These are phyloP conservation scores for Rhizophora apiculata DNA, from an alignment of 345 rosid species.

Conservation along the genomic window DNA sequence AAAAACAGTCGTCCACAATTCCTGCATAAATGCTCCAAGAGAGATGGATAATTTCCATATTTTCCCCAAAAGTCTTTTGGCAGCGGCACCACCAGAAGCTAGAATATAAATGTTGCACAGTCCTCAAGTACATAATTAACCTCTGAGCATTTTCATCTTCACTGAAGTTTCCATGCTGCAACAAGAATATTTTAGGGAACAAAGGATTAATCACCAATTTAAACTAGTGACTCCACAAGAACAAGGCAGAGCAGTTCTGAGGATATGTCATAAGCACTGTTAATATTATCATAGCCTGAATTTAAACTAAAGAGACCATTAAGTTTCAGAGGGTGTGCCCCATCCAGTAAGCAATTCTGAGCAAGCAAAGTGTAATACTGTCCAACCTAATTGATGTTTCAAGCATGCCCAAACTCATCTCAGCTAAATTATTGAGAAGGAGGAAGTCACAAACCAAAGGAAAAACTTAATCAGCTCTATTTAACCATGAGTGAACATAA, in stretches of 20 bases:
- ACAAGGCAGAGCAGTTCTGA: background rate
- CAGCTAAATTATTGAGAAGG: background rate
- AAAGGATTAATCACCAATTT: background rate
- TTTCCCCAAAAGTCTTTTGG: background rate
- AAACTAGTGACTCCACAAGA: background rate
- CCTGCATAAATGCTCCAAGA: conserved; percentile 25
- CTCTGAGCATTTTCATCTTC: conserved; percentile 17
- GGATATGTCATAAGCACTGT: background rate
- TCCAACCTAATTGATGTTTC: background rate
- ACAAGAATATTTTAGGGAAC: background rate
- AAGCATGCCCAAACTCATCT: background rate
- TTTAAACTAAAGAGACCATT: background rate
- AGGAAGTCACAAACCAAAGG: background rate
- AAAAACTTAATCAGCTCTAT: background rate
- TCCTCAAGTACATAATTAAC: conserved; percentile 3
- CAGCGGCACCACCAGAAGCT: conserved; percentile 8
- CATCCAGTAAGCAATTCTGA: background rate
- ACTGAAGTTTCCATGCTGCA: conserved; percentile 30
- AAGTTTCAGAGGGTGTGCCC: too few relatives aligned
- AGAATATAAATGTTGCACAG: conserved; percentile 5
- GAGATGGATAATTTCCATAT: conserved; percentile 9
- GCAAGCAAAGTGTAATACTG: background rate
- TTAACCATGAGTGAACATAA: background rate
- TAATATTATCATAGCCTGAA: background rate
- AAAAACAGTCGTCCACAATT: conserved; percentile 28